Conservation (phyloP, 1,139 yeast species). For the Cylindricascospora bacillispora region DNA sequence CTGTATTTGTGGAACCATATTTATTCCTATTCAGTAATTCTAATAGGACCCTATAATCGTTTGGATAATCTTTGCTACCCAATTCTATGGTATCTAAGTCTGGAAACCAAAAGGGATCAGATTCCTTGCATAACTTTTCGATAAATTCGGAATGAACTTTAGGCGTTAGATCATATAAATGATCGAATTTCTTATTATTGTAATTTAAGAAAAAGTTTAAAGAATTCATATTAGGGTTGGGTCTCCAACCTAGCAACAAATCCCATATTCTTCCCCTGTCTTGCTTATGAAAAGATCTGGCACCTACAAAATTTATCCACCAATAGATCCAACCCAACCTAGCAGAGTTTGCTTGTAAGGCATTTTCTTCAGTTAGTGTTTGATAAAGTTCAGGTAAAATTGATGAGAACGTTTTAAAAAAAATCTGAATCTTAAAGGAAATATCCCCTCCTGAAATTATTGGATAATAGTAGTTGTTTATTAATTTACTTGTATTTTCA, state of each 20-base stretch:
- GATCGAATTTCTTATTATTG: slow-evolving; percentile 24
- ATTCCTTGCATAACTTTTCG: slow-evolving; percentile 9
- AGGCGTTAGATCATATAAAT: slow-evolving; percentile 15
- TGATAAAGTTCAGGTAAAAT: slow-evolving; percentile 65
- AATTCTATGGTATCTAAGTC: slow-evolving; percentile 21
- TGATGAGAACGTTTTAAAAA: slow-evolving; percentile 51
- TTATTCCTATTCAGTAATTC: slow-evolving; percentile 20
- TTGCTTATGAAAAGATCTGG: slow-evolving; percentile 68
- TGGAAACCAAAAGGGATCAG: slow-evolving; percentile 28
- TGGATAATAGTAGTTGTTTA: slow-evolving; percentile 31
- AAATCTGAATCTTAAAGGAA: slow-evolving; percentile 29
- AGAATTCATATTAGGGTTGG: slow-evolving; percentile 23
- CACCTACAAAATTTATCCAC: slow-evolving; percentile 94
- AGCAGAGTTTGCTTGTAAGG: slow-evolving; percentile 37
- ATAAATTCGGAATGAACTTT: slow-evolving; percentile 5
- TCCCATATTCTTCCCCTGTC: slow-evolving; percentile 92
- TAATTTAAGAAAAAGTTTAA: slow-evolving; percentile 27
- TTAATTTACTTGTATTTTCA: slow-evolving; percentile 6
- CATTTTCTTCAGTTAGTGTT: slow-evolving; percentile 72
- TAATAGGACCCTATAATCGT: slow-evolving; percentile 20
- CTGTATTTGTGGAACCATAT: slow-evolving; percentile 8
- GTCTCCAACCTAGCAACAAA: slow-evolving; percentile 67
- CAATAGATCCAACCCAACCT: slow-evolving; percentile 88
- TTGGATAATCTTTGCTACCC: slow-evolving; percentile 17
- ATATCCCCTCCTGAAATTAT: slow-evolving; percentile 49